These are phyloP conservation scores for Haematococcus lacustris DNA, from an alignment of 139 green algal species.

Conservation along the genomic window DNA sequence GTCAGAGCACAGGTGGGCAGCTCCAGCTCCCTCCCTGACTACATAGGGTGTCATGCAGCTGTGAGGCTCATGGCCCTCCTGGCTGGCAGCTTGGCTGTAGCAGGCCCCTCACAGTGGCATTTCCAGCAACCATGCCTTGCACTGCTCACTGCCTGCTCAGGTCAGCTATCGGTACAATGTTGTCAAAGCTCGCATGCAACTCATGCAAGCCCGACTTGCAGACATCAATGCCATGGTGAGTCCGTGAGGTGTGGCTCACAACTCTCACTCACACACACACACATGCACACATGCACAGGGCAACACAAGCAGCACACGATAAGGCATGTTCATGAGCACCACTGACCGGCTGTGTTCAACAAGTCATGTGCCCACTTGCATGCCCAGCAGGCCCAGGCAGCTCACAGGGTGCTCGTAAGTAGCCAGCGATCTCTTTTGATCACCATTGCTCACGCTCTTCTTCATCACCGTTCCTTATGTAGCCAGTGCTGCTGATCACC, in stretches of 20 bases:
- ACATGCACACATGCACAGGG: constrained; percentile 1
- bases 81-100: background rate
- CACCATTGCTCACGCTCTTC: background rate
- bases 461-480: background rate
- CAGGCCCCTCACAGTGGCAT: background rate
- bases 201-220: constrained; percentile 49
- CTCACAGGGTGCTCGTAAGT: background rate
- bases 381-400: background rate
- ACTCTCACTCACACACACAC: constrained; percentile 1
- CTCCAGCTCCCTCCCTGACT: background rate
- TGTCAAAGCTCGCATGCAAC: constrained; percentile 47
- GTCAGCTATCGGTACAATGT: constrained; percentile 65
- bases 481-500: background rate
- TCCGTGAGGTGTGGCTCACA: background rate
- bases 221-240: constrained; percentile 54
- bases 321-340: background rate
- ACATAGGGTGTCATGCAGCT: background rate
- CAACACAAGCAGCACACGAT: background rate
- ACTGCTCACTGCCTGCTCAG: constrained; percentile 15
- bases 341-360: background rate
- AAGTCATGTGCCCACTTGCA: background rate
- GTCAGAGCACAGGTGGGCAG: constrained; percentile 31
- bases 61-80: background rate
- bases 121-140: background rate
- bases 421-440: background rate